Conservation (phyloP, 1,139 yeast genomes). For the Blastobotrys malaysiensis region DNA sequence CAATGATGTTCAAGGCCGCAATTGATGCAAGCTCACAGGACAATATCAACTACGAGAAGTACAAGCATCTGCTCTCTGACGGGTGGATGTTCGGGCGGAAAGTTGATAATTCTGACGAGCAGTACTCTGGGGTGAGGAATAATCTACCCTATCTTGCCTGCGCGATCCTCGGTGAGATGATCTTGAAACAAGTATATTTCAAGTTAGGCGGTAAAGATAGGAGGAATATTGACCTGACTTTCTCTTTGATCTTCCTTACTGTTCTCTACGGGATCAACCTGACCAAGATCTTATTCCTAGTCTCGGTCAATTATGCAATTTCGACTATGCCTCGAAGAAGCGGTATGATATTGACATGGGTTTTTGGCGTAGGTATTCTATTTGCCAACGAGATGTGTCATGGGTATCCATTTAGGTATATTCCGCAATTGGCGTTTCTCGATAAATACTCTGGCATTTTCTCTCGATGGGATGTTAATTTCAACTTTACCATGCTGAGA, state of each 20-base stretch:
- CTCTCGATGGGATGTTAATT: constrained; percentile 92
- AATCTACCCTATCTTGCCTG: constrained; percentile 59
- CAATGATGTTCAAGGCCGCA: constrained; percentile 76
- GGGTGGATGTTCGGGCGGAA: constrained; percentile 40
- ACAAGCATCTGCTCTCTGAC: constrained; percentile 67
- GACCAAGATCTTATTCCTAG: constrained; percentile 54
- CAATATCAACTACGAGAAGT: constrained; percentile 69
- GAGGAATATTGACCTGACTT: constrained; percentile 59
- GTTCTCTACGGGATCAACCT: constrained; percentile 78
- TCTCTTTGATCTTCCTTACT: constrained; percentile 64
- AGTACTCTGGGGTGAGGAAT: constrained; percentile 81
- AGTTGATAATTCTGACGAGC: constrained; percentile 77
- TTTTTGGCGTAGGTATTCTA: constrained; percentile 66
- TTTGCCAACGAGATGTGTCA: constrained; percentile 71
- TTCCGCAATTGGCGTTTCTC: constrained; percentile 39
- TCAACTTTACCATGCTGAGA: constrained; percentile 80
- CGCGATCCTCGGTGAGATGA: constrained; percentile 50
- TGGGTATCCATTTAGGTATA: constrained; percentile 45
- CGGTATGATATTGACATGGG: constrained; percentile 49
- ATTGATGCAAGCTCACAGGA: constrained; percentile 64
- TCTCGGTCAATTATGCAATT: constrained; percentile 49
- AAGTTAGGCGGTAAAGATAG: constrained; percentile 31
- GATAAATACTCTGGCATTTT: constrained; percentile 60
- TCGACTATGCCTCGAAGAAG: constrained; percentile 37
- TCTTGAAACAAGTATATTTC: constrained; percentile 39